Conservation (phyloP, 2,329 filamentous ascomycete species). For the Elsinoe fawcettii region DNA sequence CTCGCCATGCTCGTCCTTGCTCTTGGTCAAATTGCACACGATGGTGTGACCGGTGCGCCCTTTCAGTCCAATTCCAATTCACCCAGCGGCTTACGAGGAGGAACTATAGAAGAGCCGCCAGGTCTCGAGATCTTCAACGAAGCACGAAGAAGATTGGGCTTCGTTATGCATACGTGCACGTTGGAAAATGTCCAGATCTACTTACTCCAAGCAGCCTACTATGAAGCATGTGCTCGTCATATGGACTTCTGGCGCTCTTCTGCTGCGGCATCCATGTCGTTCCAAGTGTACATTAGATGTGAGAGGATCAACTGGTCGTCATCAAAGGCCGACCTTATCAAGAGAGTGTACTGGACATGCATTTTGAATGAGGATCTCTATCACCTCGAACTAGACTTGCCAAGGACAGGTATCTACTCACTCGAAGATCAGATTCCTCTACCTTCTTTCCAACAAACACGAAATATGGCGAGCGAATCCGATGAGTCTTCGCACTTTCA, state of each 20-base stretch:
- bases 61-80: constrained; percentile 39
- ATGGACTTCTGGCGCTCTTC: constrained; percentile 53
- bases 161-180: constrained; percentile 47
- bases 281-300: constrained; percentile 49
- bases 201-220: constrained; percentile 50
- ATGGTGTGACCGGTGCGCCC: constrained; percentile 42
- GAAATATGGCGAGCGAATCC: constrained; percentile 33
- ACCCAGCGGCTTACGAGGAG: constrained; percentile 47
- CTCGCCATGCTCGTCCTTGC: constrained; percentile 52
- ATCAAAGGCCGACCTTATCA: constrained; percentile 44
- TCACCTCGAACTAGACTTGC: constrained; percentile 52
- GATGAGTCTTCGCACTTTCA: constrained; percentile 46
- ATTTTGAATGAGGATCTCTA: constrained; percentile 48
- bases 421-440: constrained; percentile 49
- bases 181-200: constrained; percentile 54
- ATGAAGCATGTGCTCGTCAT: constrained; percentile 46
- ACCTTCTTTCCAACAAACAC: constrained; percentile 44
- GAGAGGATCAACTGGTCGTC: constrained; percentile 40
- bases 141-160: constrained; percentile 52
- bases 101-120: constrained; percentile 44
- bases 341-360: constrained; percentile 52
- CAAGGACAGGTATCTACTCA: constrained; percentile 47
- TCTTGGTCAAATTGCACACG: constrained; percentile 51
- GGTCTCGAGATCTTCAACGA: constrained; percentile 56
- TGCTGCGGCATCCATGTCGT: constrained; percentile 49